Evolutionary conservation across 129 eudicot genomes (phyloP).

Genomic region (Glebionis coronaria): DNA sequence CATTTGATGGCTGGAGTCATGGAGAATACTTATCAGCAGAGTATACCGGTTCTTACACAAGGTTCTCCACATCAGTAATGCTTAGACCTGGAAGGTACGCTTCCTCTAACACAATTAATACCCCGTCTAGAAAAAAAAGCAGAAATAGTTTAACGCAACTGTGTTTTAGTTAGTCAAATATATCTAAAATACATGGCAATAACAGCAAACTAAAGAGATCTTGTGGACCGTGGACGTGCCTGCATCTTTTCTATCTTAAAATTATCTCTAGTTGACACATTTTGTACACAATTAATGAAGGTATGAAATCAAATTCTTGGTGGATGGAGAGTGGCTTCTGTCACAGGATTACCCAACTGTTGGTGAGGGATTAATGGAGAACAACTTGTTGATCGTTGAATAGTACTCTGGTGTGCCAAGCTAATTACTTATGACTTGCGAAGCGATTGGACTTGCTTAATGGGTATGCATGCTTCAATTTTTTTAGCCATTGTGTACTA

Average conservation of each 20-base stretch:
- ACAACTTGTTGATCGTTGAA: conserved; percentile 75
- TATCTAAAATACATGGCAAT: neutral
- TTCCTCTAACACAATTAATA: neutral
- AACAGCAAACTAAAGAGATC: neutral
- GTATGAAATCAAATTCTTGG: conserved; percentile 94
- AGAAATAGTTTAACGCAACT: neutral
- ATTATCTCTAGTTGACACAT: neutral
- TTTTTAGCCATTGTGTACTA: neutral
- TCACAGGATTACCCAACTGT: conserved; percentile 74
- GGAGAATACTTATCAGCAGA: conserved; percentile 92
- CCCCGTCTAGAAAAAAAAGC: neutral
- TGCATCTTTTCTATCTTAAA: neutral
- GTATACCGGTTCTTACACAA: conserved; percentile 67
- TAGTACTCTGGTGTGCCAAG: conserved; percentile 22
- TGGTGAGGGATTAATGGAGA: conserved; percentile 78
- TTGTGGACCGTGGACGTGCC: neutral
- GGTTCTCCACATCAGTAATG: conserved; percentile 67
- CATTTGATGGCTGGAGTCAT: conserved; percentile 92
- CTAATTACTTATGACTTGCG: conserved; percentile 11
- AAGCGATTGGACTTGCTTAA: neutral
- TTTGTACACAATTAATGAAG: conserved; percentile 35
- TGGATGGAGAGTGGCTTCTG: conserved; percentile 85
- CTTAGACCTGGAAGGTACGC: conserved; percentile 95
- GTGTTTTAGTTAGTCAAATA: neutral
- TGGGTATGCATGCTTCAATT: neutral